Evolutionary conservation across 768 basidiomycete species (phyloP).

Genomic region (Gloeostereum incarnatum): DNA sequence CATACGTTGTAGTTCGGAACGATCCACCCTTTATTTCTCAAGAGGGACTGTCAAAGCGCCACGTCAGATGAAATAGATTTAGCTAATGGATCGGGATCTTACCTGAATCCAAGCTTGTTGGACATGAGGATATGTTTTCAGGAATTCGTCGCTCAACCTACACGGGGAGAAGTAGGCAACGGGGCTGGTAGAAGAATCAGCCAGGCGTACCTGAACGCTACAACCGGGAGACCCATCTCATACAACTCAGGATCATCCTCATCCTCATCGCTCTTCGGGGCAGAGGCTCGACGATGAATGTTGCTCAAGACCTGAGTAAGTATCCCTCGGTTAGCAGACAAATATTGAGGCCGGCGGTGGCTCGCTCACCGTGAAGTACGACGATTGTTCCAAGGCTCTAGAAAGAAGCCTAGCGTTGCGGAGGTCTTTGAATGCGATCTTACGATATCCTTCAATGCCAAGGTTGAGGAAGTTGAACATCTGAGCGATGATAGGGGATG

Average conservation of each 20-base stretch:
- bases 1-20: constrained; percentile 48
- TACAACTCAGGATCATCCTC: constrained; percentile 37
- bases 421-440: constrained; percentile 32
- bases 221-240: constrained; percentile 47
- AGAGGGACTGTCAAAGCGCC: constrained; percentile 20
- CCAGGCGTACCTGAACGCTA: constrained; percentile 37
- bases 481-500: constrained; percentile 46
- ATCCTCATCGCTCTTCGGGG: constrained; percentile 16
- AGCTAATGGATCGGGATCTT: constrained; percentile 1
- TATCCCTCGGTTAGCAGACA: background rate
- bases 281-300: constrained; percentile 29
- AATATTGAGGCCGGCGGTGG: background rate
- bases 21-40: constrained; percentile 50
- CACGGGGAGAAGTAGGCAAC: constrained; percentile 4
- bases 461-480: constrained; percentile 56
- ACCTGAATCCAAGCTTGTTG: constrained; percentile 45
- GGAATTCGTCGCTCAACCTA: constrained; percentile 43
- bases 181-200: constrained; percentile 7
- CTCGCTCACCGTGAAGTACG: constrained; percentile 30
- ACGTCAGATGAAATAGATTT: constrained; percentile 4
- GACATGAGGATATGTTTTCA: constrained; percentile 39
- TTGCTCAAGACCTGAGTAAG: constrained; percentile 31
- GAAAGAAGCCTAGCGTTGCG: constrained; percentile 50
- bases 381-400: constrained; percentile 41
- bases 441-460: constrained; percentile 45